Base-by-base conservation (phyloP, 1,284 basidiomycete genomes). In the Hymenochaete sp. region DNA sequence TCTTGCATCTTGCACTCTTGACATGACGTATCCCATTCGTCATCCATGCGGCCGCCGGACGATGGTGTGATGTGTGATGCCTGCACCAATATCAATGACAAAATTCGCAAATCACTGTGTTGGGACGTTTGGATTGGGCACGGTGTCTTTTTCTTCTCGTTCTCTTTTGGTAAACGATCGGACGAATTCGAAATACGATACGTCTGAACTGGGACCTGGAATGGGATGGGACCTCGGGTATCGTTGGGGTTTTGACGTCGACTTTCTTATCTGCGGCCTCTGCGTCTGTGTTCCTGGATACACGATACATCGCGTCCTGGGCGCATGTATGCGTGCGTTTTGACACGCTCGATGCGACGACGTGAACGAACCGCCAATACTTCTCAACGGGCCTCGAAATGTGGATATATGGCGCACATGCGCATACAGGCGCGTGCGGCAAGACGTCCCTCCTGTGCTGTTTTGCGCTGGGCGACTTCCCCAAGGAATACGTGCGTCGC, bases 381-480 rank as follows among this genome's bases (percentile, higher is more conserved):
- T n/a, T n/a, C n/a, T n/a, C n/a, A n/a, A n/a, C n/a, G n/a, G n/a
- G n/a, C n/a, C n/a, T n/a, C n/a, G n/a, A n/a, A n/a, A n/a, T n/a
- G n/a, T n/a, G n/a, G n/a, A n/a, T n/a, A n/a, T n/a, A n/a, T n/a
- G n/a, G n/a, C n/a, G n/a, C n/a, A n/a, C n/a, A n/a, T n/a, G n/a
- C n/a, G n/a, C n/a, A n/a, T n/a, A n/a, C 53, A 85, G 83, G 84
- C 69, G 84, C 85, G 55, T 88, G 84, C 57, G 84, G 84, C 57
- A 88, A 89, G 71, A 89, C 88, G 19, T 88, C 83, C 35, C 67
- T 92, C 39, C 66, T 92, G 31, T 88, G 82, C 59, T 88, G 90
- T 18, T 97, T 97, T 64, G 91, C 92, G 4, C 78, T 97, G 31
- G 95, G 95, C 51, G 89, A 97, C 67, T 98, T 98, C 59, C 95